Percentiles rank a stretch among this genome's conserved stretches.
These are phyloP conservation scores for Fusarium odoratissimum DNA, from an alignment of 2,329 filamentous ascomycete species.

Conservation along the genomic window DNA sequence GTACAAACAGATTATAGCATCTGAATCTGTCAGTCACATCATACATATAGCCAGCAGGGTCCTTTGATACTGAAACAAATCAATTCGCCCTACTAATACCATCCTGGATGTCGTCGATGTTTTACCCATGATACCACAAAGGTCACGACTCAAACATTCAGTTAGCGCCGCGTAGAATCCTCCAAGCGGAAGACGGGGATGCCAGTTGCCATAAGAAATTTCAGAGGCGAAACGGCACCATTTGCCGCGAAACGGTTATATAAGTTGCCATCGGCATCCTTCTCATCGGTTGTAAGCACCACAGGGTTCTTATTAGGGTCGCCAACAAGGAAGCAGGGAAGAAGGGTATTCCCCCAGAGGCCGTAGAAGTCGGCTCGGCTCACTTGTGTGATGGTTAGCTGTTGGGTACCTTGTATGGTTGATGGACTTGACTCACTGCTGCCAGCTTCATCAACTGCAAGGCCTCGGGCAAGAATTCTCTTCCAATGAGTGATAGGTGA, in stretches of 20 bases:
- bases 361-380: conserved; percentile 35
- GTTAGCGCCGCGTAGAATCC: background rate
- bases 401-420: too few relatives aligned
- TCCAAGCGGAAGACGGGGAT: background rate
- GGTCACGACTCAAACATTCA: background rate
- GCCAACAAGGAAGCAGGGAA: conserved; percentile 36
- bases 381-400: background rate
- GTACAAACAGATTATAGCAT: background rate
- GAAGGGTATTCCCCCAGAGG: conserved; percentile 40
- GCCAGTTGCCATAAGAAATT: background rate
- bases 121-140: background rate
- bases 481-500: background rate
- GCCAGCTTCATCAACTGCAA: conserved; percentile 43
- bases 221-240: background rate
- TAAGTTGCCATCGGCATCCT: background rate
- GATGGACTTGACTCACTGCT: conserved; percentile 6
- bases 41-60: background rate
- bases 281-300: background rate
- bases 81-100: background rate
- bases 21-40: background rate
- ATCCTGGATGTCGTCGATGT: background rate
- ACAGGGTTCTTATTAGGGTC: conserved; percentile 1
- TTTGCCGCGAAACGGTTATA: background rate
- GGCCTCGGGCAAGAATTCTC: background rate
- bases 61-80: background rate